phyloP scores from a whole-genome alignment of 148 eudicot species.

The Limonium bicolor region DNA sequence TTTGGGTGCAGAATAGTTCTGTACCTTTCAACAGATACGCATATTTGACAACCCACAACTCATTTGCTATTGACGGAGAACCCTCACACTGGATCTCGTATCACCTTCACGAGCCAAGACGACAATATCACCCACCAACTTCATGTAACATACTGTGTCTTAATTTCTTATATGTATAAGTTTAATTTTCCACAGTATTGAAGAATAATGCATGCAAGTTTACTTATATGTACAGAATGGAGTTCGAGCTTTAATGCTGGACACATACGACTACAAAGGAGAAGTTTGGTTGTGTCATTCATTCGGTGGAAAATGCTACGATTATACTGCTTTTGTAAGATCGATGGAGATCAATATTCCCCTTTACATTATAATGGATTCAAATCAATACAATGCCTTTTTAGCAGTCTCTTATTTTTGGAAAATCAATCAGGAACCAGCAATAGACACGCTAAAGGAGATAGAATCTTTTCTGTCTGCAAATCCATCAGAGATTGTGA shows the following conservation, averaged over 20 bases:
- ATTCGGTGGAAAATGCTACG: constrained; percentile 46
- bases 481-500: constrained; percentile 64
- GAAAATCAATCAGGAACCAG: constrained; percentile 29
- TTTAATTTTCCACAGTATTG: not conserved
- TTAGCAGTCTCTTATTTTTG: not conserved
- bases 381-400: not conserved
- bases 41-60: constrained; percentile 66
- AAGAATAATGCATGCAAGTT: not conserved
- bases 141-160: constrained; percentile 19
- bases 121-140: constrained; percentile 57
- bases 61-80: constrained; percentile 53
- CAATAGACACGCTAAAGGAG: constrained; percentile 44
- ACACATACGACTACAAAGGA: constrained; percentile 55
- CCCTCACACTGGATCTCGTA: constrained; percentile 33
- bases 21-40: constrained; percentile 87
- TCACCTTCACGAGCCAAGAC: constrained; percentile 53
- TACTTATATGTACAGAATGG: constrained; percentile 36
- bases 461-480: constrained; percentile 47
- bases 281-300: constrained; percentile 88
- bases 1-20: constrained; percentile 39
- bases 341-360: not conserved
- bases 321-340: constrained; percentile 63
- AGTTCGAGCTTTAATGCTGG: constrained; percentile 79
- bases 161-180: not conserved
- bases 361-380: no score